Conservation (phyloP, 2,329 filamentous ascomycete species). For the Coniochaeta sp. region DNA sequence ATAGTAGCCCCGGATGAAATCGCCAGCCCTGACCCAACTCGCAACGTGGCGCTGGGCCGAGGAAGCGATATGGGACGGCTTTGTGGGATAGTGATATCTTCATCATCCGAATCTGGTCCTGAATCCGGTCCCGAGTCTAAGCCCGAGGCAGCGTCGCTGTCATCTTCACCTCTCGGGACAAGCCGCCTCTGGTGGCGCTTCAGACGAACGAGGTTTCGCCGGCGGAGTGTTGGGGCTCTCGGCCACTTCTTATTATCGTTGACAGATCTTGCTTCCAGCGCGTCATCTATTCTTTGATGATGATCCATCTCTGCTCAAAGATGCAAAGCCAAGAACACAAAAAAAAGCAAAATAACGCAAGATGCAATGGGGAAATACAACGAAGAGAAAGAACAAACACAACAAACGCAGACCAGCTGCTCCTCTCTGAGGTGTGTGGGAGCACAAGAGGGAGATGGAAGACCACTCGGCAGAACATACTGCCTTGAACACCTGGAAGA, state of each 20-base stretch:
- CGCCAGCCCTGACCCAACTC: neutral
- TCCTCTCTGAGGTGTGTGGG: neutral
- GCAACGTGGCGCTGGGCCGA: neutral
- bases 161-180: slow-evolving; percentile 2
- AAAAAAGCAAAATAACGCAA: neutral
- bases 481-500: too few relatives aligned
- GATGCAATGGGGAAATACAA: neutral
- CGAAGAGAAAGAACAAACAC: slow-evolving; percentile 3
- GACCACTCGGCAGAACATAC: neutral
- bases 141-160: neutral
- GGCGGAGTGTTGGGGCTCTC: slow-evolving; percentile 3
- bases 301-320: neutral
- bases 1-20: neutral
- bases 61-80: neutral
- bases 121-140: neutral
- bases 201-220: slow-evolving; percentile 1
- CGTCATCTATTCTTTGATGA: slow-evolving; percentile 1
- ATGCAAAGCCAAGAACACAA: neutral
- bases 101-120: neutral
- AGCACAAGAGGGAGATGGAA: neutral
- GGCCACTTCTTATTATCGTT: slow-evolving; percentile 1
- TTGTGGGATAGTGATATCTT: neutral
- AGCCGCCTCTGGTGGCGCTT: slow-evolving; percentile 2
- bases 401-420: slow-evolving; percentile 8
- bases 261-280: neutral